phyloP scores from a whole-genome alignment of 1,284 basidiomycete species.

The Sphagnurus paluster region DNA sequence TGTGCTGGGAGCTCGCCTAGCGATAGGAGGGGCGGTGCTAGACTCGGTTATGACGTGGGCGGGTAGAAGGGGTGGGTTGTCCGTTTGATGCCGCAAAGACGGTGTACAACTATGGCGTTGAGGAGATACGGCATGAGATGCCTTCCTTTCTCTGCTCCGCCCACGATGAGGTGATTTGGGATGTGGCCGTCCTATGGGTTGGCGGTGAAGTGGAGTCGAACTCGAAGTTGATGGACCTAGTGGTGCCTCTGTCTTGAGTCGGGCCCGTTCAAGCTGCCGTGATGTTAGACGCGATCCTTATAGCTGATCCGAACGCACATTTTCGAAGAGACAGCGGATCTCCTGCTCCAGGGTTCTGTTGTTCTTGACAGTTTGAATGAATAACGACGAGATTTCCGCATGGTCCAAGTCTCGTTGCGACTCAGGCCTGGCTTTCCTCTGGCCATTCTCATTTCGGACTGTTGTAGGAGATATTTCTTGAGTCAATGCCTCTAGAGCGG shows the following conservation, averaged over 20 bases:
- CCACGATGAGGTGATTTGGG: not conserved
- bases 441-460: not conserved
- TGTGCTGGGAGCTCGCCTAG: too few species aligned
- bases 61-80: not conserved
- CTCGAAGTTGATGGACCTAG: not conserved
- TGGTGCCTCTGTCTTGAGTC: not conserved
- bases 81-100: too few species aligned
- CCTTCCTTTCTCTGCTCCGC: not conserved
- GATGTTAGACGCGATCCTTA: constrained; percentile 6
- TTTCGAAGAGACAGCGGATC: constrained; percentile 38
- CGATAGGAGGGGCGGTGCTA: too few species aligned
- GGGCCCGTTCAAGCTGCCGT: constrained; percentile 19
- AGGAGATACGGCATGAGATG: not conserved
- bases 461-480: constrained; percentile 11
- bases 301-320: constrained; percentile 29
- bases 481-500: constrained; percentile 45
- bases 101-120: not conserved
- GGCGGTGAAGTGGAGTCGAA: not conserved
- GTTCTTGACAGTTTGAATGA: constrained; percentile 38
- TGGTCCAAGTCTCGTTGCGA: constrained; percentile 8
- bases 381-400: constrained; percentile 40
- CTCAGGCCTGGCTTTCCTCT: constrained; percentile 1
- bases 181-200: not conserved
- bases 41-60: not conserved
- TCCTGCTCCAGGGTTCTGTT: constrained; percentile 49